Conservation (phyloP, 192 early-diverging fungal species). For the Backusella tarrabulga region DNA sequence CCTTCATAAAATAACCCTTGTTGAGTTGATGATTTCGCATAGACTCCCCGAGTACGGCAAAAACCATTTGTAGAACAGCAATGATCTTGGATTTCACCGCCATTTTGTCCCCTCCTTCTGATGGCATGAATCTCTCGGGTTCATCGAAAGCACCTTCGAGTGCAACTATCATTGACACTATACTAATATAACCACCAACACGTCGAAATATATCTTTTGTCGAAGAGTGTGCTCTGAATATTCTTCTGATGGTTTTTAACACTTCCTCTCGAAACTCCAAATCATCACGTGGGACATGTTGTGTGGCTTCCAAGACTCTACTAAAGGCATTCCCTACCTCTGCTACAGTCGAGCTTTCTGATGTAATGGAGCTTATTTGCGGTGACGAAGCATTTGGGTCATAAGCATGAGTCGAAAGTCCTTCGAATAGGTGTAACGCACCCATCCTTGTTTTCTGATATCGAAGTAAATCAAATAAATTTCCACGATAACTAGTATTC, state of each 20-base stretch:
- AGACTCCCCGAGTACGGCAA: slow-evolving; percentile 51
- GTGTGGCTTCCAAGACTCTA: slow-evolving; percentile 58
- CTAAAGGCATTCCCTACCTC: slow-evolving; percentile 47
- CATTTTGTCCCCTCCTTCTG: slow-evolving; percentile 12
- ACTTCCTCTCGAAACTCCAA: slow-evolving; percentile 59
- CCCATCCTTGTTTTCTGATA: slow-evolving; percentile 53
- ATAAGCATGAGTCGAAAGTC: slow-evolving; percentile 45
- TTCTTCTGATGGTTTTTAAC: slow-evolving; percentile 46
- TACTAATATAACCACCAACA: slow-evolving; percentile 57
- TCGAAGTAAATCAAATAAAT: slow-evolving; percentile 55
- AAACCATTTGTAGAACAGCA: slow-evolving; percentile 42
- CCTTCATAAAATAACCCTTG: slow-evolving; percentile 45
- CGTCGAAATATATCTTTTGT: slow-evolving; percentile 57
- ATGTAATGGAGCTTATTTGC: neutral
- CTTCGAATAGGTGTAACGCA: slow-evolving; percentile 46
- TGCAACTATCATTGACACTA: slow-evolving; percentile 57
- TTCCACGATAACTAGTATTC: slow-evolving; percentile 43
- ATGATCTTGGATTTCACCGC: slow-evolving; percentile 35
- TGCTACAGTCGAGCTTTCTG: slow-evolving; percentile 8
- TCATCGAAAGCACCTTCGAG: slow-evolving; percentile 48
- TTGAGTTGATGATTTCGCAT: slow-evolving; percentile 51
- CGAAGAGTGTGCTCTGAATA: slow-evolving; percentile 44
- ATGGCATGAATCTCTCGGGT: neutral
- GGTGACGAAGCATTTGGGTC: slow-evolving; percentile 15
- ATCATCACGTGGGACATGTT: slow-evolving; percentile 49